Evolutionary conservation across 163 green algal genomes (phyloP).

Genomic region (Scenedesmus sp.): DNA sequence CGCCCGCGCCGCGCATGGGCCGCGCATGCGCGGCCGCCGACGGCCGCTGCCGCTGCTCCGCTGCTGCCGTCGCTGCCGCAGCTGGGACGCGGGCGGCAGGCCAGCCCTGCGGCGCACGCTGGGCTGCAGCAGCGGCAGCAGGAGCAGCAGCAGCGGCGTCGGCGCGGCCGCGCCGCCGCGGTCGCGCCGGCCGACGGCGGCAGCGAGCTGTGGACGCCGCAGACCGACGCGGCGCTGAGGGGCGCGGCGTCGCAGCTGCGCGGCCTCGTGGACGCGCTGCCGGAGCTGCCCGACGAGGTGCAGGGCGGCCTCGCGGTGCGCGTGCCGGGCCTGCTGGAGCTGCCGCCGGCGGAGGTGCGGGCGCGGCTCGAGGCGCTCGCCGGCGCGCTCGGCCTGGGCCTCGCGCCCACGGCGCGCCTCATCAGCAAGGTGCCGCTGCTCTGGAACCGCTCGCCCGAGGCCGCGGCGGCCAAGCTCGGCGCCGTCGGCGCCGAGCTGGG

Average conservation of each 20-base stretch:
- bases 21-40: not conserved
- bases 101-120: not conserved
- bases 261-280: conserved; percentile 20
- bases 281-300: conserved; percentile 39
- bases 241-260: conserved; percentile 14
- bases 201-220: conserved; percentile 11
- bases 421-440: conserved; percentile 41
- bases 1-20: not conserved
- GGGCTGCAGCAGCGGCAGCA: conserved; percentile 16
- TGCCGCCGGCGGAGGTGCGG: conserved; percentile 37
- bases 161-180: not conserved
- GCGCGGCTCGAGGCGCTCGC: conserved; percentile 39
- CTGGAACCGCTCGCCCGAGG: conserved; percentile 47
- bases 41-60: not conserved
- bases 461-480: conserved; percentile 27
- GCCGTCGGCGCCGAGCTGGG: conserved; percentile 29
- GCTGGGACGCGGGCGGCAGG: conserved; percentile 1
- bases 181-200: not conserved
- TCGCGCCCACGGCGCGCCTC: conserved; percentile 38
- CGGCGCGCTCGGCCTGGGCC: conserved; percentile 8
- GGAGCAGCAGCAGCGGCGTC: not conserved
- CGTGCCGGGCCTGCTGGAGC: conserved; percentile 38
- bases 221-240: conserved; percentile 3
- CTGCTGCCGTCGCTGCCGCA: not conserved
- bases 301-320: conserved; percentile 38